Base-by-base conservation (phyloP, 306 rosid genomes). In the Prunus dulcis region DNA sequence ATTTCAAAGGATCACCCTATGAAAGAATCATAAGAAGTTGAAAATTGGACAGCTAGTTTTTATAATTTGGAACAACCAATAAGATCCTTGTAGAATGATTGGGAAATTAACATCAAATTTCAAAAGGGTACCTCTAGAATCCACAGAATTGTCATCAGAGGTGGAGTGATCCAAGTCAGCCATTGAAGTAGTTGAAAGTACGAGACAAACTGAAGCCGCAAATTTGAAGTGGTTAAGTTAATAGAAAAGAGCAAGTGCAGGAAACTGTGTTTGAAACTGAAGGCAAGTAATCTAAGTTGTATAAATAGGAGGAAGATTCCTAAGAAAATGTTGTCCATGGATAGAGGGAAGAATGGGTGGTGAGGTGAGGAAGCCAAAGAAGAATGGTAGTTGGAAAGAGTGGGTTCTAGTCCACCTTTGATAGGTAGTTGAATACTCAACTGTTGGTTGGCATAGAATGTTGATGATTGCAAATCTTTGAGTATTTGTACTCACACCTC, bases 351-450 rank as follows among this genome's bases (percentile, higher is more conserved):
- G 77, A 81, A 57, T 20, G 80, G 71, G 78, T 28, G 72, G 79
- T 64, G 76, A 9, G 70, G 6, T 15, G 46, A 19, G 47, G 27
- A 55, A 52, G 69, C 22, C 50, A 22, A 69, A 34, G 84, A 80
- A 84, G 91, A 87, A 70, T 73, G 97, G 97, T 91, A 86, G 97
- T 72, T 91, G 94, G 83, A 73, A 67, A 74, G 72, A 68, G 30
- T 23, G 17, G 8, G 5, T 71, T 79, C 52, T 10, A 23, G 71
- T 79, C 83, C 70, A 74, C 77, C 90, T 77, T 81, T 81, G 84
- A 79, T 83, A 28, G 94, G 93, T 91, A 51, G 97, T 72, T 91
- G 94, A 76, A 51, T 25, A 46, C 82, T 73, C 25, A 32, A 18
- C 77, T 63, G 87, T 85, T 78, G 20, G 91, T 73, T 82, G 86